A percentile compares a stretch with the other conserved stretches of the same genome.
phyloP scores from a whole-genome alignment of 768 basidiomycete genomes.

The Phylloporus scabripes region DNA sequence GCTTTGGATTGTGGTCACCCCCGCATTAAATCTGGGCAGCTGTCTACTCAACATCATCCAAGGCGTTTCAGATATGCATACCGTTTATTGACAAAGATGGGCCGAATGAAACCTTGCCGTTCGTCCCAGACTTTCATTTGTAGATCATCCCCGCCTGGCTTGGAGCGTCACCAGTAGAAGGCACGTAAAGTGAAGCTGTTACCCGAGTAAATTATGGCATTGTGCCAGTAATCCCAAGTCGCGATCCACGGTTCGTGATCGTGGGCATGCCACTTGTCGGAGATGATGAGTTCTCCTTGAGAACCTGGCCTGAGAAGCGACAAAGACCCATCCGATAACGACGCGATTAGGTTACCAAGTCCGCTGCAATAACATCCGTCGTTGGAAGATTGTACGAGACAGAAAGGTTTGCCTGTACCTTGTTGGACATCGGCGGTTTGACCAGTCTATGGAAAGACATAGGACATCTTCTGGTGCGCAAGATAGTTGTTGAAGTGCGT shows the following conservation, averaged over 20 bases:
- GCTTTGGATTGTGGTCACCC: constrained; percentile 85
- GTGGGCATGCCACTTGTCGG: constrained; percentile 77
- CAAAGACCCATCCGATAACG: constrained; percentile 75
- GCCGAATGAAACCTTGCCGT: constrained; percentile 52
- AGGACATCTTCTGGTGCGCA: constrained; percentile 54
- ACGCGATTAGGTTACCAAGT: constrained; percentile 62
- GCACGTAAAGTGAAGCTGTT: constrained; percentile 7
- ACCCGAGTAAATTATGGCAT: constrained; percentile 82
- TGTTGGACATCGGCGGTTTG: constrained; percentile 53
- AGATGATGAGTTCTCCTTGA: constrained; percentile 39
- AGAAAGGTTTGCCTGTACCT: constrained; percentile 33
- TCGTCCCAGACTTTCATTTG: constrained; percentile 90
- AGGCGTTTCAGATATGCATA: constrained; percentile 21
- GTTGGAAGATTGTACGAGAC: neutral
- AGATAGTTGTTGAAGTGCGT: constrained; percentile 37
- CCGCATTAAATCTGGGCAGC: constrained; percentile 76
- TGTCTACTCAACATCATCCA: neutral
- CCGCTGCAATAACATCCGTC: constrained; percentile 30
- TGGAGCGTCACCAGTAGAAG: neutral
- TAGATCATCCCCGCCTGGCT: constrained; percentile 88
- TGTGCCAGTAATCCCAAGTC: constrained; percentile 86
- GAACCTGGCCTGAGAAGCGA: constrained; percentile 53
- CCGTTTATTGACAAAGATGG: constrained; percentile 73
- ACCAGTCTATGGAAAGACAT: constrained; percentile 94
- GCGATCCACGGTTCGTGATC: constrained; percentile 94